Conservation (phyloP, 2,329 filamentous ascomycete species). For the Ceratocystis alfenasii region DNA sequence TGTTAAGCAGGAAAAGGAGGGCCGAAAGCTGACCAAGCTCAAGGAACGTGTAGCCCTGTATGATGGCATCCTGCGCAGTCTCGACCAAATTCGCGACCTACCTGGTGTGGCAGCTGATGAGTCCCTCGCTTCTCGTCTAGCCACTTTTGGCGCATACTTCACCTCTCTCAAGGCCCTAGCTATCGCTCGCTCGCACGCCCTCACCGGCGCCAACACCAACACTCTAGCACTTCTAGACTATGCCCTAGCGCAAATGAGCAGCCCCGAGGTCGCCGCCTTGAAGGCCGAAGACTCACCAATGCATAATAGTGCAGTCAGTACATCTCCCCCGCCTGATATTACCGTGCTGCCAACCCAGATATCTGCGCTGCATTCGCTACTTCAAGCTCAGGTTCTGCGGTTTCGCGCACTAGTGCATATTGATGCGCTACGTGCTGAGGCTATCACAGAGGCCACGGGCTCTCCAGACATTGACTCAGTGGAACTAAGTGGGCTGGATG, state of each 20-base stretch:
- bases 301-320: constrained; percentile 26
- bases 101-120: constrained; percentile 80
- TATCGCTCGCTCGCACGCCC: constrained; percentile 70
- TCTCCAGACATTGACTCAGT: too few species aligned
- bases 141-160: constrained; percentile 71
- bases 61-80: constrained; percentile 78
- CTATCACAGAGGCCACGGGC: constrained; percentile 31
- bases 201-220: constrained; percentile 60
- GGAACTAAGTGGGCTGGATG: not conserved
- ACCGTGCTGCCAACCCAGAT: constrained; percentile 50
- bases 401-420: constrained; percentile 80
- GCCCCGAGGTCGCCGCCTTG: constrained; percentile 38
- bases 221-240: constrained; percentile 75
- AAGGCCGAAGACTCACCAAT: constrained; percentile 26
- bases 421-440: constrained; percentile 47
- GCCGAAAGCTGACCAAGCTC: constrained; percentile 64
- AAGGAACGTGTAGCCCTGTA: constrained; percentile 83
- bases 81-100: constrained; percentile 80
- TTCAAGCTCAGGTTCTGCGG: constrained; percentile 63
- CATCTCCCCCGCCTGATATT: constrained; percentile 48
- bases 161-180: constrained; percentile 76
- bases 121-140: constrained; percentile 62
- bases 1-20: constrained; percentile 48
- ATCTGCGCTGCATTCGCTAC: constrained; percentile 45
- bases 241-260: constrained; percentile 48